Conservation (phyloP, 2,329 filamentous ascomycete species). For the Arthrobotrys pseudoclavata region DNA sequence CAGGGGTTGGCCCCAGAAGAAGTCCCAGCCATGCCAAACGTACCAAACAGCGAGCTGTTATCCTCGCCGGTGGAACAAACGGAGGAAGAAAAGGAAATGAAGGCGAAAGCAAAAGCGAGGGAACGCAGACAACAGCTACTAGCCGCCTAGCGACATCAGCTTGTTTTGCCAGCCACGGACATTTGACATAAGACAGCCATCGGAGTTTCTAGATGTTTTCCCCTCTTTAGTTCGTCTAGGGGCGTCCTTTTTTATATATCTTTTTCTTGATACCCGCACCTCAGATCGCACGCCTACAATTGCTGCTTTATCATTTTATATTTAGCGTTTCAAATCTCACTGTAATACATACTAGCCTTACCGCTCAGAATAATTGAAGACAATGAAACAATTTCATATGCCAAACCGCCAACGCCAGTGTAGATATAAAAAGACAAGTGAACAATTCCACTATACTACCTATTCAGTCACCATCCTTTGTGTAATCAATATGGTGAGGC, state of each 20-base stretch:
- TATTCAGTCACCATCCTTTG: conserved; percentile 14
- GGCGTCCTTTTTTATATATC: not conserved
- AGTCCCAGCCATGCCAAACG: conserved; percentile 45
- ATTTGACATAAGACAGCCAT: not conserved
- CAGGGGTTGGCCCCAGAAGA: conserved; percentile 33
- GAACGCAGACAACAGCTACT: conserved; percentile 52
- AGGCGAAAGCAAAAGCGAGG: conserved; percentile 33
- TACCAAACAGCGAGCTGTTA: conserved; percentile 33
- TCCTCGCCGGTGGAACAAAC: conserved; percentile 20
- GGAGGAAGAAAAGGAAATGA: conserved; percentile 31
- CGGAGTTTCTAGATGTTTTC: not conserved
- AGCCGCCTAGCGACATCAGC: conserved; percentile 23
- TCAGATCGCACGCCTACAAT: conserved; percentile 12
- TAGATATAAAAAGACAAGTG: not conserved
- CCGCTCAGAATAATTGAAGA: conserved; percentile 12
- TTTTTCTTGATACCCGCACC: conserved; percentile 8
- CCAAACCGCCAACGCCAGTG: conserved; percentile 32
- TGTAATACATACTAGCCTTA: conserved; percentile 19
- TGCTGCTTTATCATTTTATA: not conserved
- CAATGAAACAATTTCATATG: conserved; percentile 16
- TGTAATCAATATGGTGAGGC: conserved; percentile 4
- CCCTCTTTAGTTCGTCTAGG: not conserved
- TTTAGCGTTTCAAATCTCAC: not conserved
- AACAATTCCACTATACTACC: conserved; percentile 9
- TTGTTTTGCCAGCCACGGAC: not conserved